A percentile compares a stretch with the other conserved stretches of the same genome.
phyloP scores from a whole-genome alignment of 2,329 filamentous ascomycete species.

The Colletotrichum sp. region DNA sequence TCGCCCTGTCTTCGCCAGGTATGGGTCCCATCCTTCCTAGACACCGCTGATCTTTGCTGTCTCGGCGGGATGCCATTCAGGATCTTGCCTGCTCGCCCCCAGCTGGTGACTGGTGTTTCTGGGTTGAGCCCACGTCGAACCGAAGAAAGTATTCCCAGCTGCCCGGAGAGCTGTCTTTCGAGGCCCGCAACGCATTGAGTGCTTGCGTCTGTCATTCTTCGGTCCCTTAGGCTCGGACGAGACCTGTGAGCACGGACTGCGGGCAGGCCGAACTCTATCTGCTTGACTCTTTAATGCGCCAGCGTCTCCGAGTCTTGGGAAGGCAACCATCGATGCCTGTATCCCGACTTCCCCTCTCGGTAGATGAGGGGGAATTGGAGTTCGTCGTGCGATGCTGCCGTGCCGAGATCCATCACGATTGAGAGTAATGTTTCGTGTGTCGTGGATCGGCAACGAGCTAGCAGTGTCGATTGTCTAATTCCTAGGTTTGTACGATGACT shows the following conservation, averaged over 20 bases:
- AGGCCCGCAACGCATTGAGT: constrained; percentile 8
- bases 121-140: neutral
- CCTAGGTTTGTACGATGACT: neutral
- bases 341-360: neutral
- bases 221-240: constrained; percentile 4
- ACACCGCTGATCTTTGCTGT: constrained; percentile 4
- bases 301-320: neutral
- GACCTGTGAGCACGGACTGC: constrained; percentile 15
- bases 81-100: constrained; percentile 15
- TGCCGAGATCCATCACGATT: constrained; percentile 11
- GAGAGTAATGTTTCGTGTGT: constrained; percentile 6
- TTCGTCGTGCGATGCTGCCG: neutral
- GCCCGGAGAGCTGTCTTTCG: neutral
- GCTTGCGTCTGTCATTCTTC: constrained; percentile 14
- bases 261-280: constrained; percentile 16
- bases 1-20: constrained; percentile 10
- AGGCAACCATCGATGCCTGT: neutral
- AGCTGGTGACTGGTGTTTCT: neutral
- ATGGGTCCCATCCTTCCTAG: neutral
- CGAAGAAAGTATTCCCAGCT: neutral
- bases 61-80: neutral
- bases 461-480: neutral
- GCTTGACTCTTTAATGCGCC: constrained; percentile 7
- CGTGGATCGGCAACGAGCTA: constrained; percentile 12
- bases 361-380: constrained; percentile 6